These are phyloP conservation scores for Cystobasidium onofrii DNA, from an alignment of 768 basidiomycete genomes.

Conservation along the genomic window DNA sequence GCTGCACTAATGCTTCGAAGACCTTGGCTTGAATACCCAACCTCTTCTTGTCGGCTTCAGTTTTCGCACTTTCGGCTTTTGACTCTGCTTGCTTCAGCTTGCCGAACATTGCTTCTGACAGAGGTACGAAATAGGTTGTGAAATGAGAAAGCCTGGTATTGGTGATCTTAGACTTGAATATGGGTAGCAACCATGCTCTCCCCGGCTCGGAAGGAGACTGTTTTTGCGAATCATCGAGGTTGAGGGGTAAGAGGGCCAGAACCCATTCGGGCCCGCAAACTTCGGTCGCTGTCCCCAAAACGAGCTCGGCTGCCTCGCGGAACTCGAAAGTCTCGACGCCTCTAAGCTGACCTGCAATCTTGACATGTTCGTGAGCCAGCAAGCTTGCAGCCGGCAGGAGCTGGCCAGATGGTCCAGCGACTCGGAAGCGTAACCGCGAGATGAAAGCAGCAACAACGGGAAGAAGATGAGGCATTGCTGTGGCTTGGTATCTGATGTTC, in stretches of 20 bases:
- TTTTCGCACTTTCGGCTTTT: conserved; percentile 52
- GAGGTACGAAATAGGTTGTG: conserved; percentile 77
- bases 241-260: conserved; percentile 67
- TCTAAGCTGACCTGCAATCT: conserved; percentile 64
- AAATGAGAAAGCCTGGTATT: conserved; percentile 81
- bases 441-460: conserved; percentile 63
- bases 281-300: conserved; percentile 70
- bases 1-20: conserved; percentile 85
- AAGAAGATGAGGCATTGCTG: conserved; percentile 72
- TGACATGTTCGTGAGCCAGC: conserved; percentile 57
- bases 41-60: conserved; percentile 38
- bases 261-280: conserved; percentile 76
- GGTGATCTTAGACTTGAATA: conserved; percentile 61
- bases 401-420: conserved; percentile 44
- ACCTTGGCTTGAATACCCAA: conserved; percentile 72
- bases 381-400: conserved; percentile 40
- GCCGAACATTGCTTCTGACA: conserved; percentile 88
- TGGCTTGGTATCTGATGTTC: conserved; percentile 59
- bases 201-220: conserved; percentile 63
- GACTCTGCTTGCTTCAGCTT: conserved; percentile 56
- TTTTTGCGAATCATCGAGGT: conserved; percentile 67
- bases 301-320: conserved; percentile 75
- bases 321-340: conserved; percentile 75
- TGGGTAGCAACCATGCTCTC: conserved; percentile 80
- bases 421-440: conserved; percentile 54